These are phyloP conservation scores for Xylariaceae sp. DNA, from an alignment of 2,329 filamentous ascomycete genomes.

Conservation along the genomic window DNA sequence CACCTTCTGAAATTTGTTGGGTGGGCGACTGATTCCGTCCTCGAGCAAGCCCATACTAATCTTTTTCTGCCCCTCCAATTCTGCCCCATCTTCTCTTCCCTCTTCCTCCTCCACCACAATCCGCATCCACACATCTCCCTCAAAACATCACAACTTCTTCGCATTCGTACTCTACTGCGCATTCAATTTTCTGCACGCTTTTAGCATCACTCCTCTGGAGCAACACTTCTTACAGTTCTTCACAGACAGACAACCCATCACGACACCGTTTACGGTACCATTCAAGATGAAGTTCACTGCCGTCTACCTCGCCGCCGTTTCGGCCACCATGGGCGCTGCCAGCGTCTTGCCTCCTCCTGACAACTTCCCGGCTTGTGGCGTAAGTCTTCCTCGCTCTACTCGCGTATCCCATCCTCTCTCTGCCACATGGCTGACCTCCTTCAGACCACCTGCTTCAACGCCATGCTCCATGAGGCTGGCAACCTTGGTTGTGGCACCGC, in stretches of 20 bases:
- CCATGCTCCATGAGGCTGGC: slow-evolving; percentile 45
- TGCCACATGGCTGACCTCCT: slow-evolving; percentile 1
- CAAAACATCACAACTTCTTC: slow-evolving; percentile 24
- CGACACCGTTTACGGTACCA: slow-evolving; percentile 11
- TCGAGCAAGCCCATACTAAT: slow-evolving; percentile 2
- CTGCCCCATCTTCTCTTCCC: slow-evolving; percentile 4
- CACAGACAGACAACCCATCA: slow-evolving; percentile 16
- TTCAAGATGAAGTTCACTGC: slow-evolving; percentile 47
- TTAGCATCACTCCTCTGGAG: slow-evolving; percentile 33
- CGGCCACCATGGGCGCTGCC: slow-evolving; percentile 38
- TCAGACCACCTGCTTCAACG: slow-evolving; percentile 44
- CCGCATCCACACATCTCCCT: slow-evolving; percentile 24
- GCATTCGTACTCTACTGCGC: slow-evolving; percentile 16
- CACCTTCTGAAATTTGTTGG: slow-evolving; percentile 4
- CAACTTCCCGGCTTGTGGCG: slow-evolving; percentile 47
- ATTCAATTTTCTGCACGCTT: slow-evolving; percentile 30
- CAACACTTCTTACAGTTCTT: slow-evolving; percentile 30
- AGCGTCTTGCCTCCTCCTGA: slow-evolving; percentile 36
- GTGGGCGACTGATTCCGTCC: background rate
- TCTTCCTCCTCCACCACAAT: background rate
- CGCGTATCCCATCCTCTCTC: background rate
- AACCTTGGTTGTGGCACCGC: slow-evolving; percentile 42
- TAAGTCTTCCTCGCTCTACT: slow-evolving; percentile 36
- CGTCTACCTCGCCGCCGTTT: slow-evolving; percentile 39
- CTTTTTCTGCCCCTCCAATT: slow-evolving; percentile 1